Percentiles rank a stretch among this genome's conserved stretches.
Conservation (phyloP, 805 yeast species). For the Lipomyces lipofer region DNA sequence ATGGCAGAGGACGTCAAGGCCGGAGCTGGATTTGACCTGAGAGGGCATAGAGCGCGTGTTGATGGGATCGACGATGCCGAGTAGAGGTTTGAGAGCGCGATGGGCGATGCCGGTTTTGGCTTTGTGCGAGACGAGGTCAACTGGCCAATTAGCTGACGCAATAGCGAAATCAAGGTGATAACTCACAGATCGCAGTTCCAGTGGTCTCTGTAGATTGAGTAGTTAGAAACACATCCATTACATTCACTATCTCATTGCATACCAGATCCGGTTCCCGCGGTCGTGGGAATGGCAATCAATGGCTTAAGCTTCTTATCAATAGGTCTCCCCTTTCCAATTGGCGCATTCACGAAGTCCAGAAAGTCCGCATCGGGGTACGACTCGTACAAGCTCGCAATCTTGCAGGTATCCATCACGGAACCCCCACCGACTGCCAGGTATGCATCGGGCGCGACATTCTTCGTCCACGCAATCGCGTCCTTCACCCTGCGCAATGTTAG, state of each 20-base stretch:
- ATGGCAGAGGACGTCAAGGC: conserved; percentile 49
- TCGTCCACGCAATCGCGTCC: conserved; percentile 43
- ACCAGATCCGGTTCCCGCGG: conserved; percentile 49
- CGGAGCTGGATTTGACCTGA: conserved; percentile 46
- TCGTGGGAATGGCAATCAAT: conserved; percentile 48
- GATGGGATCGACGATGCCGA: conserved; percentile 49
- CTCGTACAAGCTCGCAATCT: conserved; percentile 46
- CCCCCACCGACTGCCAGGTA: conserved; percentile 51
- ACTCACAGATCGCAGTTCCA: conserved; percentile 45
- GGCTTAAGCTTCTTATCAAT: conserved; percentile 42
- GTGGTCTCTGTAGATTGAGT: conserved; percentile 41
- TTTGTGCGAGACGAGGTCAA: conserved; percentile 43
- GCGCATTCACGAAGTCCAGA: conserved; percentile 48
- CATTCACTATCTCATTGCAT: background rate
- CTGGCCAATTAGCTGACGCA: background rate
- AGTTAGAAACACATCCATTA: background rate
- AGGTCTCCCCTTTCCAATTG: conserved; percentile 44
- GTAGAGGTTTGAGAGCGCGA: conserved; percentile 45
- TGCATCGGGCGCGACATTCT: conserved; percentile 41
- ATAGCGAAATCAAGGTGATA: background rate
- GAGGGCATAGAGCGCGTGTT: conserved; percentile 47
- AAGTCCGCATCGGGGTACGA: conserved; percentile 45
- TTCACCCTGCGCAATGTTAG: conserved; percentile 37
- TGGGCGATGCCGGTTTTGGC: conserved; percentile 49
- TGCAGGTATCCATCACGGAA: conserved; percentile 50